Conservation (phyloP, 768 basidiomycete species). For the Mycena chlorophos region DNA sequence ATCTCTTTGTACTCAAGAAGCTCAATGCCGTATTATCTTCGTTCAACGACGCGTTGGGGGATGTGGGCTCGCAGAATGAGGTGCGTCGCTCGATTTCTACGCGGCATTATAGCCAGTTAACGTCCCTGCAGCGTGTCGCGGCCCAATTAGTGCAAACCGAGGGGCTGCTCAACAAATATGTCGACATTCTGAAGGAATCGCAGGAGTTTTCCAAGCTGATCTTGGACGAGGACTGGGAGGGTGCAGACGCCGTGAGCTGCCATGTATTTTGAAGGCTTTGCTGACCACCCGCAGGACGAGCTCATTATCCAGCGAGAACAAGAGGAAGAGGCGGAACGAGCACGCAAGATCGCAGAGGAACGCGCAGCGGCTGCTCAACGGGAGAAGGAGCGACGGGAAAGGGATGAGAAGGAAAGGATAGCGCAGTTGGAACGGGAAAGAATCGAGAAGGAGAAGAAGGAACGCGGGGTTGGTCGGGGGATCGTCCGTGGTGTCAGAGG, state of each 20-base stretch:
- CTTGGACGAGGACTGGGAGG: constrained; percentile 76
- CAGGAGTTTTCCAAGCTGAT: constrained; percentile 68
- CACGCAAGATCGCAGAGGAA: constrained; percentile 48
- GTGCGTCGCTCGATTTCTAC: constrained; percentile 33
- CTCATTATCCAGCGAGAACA: constrained; percentile 49
- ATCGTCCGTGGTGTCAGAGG: constrained; percentile 68
- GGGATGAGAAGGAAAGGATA: constrained; percentile 47
- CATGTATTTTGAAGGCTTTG: not conserved
- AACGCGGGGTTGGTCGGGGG: constrained; percentile 48
- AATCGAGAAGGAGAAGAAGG: constrained; percentile 47
- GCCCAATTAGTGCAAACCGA: constrained; percentile 71
- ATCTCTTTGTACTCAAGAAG: constrained; percentile 71
- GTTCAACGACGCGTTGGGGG: constrained; percentile 67
- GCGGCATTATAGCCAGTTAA: not conserved
- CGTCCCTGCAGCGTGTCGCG: constrained; percentile 54
- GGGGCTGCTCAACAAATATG: constrained; percentile 73
- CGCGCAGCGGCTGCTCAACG: constrained; percentile 37
- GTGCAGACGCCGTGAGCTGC: constrained; percentile 63
- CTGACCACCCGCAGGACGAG: constrained; percentile 53
- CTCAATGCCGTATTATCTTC: constrained; percentile 68
- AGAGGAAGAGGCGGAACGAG: constrained; percentile 42
- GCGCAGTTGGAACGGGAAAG: constrained; percentile 44
- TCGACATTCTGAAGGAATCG: constrained; percentile 65
- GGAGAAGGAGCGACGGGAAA: constrained; percentile 51
- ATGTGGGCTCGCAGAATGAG: constrained; percentile 68